These are phyloP conservation scores for Alternaria atra DNA, from an alignment of 2,329 filamentous ascomycete genomes.

Conservation along the genomic window DNA sequence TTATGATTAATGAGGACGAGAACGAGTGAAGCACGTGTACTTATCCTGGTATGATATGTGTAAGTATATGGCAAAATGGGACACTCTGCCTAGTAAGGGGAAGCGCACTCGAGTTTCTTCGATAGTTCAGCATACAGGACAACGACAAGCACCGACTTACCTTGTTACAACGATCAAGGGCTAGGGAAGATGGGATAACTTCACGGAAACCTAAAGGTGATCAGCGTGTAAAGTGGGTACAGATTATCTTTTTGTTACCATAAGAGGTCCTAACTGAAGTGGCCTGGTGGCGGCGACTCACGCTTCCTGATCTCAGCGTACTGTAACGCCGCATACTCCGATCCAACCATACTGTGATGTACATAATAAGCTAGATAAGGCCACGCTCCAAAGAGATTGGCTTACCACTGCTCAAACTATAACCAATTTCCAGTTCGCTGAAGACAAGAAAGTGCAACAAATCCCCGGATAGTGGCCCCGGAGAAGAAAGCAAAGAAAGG, in stretches of 20 bases:
- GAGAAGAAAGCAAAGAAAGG: conserved; percentile 1
- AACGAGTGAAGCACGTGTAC: conserved; percentile 1
- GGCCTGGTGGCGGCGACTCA: conserved; percentile 7
- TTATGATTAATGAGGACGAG: not conserved
- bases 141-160: conserved; percentile 21
- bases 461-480: conserved; percentile 2
- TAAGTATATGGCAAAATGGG: not conserved
- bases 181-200: conserved; percentile 7
- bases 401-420: conserved; percentile 11
- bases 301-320: conserved; percentile 9
- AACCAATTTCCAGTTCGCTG: conserved; percentile 5
- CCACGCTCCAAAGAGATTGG: conserved; percentile 2
- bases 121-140: conserved; percentile 15
- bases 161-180: conserved; percentile 10
- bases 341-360: conserved; percentile 20
- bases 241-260: conserved; percentile 39
- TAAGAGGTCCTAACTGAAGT: conserved; percentile 19
- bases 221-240: conserved; percentile 31
- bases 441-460: conserved; percentile 10
- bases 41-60: conserved; percentile 1
- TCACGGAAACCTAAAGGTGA: conserved; percentile 28
- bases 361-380: conserved; percentile 20
- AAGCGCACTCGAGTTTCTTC: conserved; percentile 6
- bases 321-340: conserved; percentile 18
- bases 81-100: not conserved